Evolutionary conservation across 1,284 basidiomycete genomes (phyloP), one percentile per base, ranked within the genome.

Genomic region (Psilocybe mexicana): DNA sequence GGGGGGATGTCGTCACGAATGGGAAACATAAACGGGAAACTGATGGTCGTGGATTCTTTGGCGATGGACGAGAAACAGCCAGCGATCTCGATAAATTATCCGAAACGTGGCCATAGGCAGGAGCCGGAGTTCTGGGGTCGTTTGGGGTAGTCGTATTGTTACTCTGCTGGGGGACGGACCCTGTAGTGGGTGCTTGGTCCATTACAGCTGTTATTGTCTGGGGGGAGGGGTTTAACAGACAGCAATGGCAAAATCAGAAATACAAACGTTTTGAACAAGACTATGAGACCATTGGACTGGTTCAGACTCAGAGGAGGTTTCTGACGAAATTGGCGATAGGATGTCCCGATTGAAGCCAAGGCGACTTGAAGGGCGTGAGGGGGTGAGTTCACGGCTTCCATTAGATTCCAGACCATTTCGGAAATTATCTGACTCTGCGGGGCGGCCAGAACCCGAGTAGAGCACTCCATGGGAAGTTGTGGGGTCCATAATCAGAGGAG

Each of bases 331-430:
- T 51, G 55, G 55, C 55, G 65, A 55, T 48, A 61, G 56, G 30
- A 48, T 61, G 47, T 60, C 40, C 36, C 59, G 50, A 61, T 73
- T 75, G 60, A 74, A 75, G 46, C 69, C 70, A 26, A 75, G 63
- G 49, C 74, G 73, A 55, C 72, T 75, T n/a, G 63, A 61, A 43
- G 74, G 73, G 45, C 73, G 72, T 58, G 72, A 61, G 44, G 73
- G 72, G 28, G 70, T 60, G 50, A 59, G 48, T 49, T 63, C 62
- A 51, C 23, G 18, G 33, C 52, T 55, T 59, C 57, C 52, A 50
- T 59, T 26, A 43, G 52, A 51, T 43, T 47, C 57, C 48, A 60
- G 33, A 57, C 52, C 47, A 45, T 54, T 52, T 18, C 25, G 58
- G 48, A 51, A 51, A 40, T 49, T 42, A 40, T 14, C 36, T 36